Evolutionary conservation across 257 asterid species (phyloP).

Genomic region (Petunia axillaris): DNA sequence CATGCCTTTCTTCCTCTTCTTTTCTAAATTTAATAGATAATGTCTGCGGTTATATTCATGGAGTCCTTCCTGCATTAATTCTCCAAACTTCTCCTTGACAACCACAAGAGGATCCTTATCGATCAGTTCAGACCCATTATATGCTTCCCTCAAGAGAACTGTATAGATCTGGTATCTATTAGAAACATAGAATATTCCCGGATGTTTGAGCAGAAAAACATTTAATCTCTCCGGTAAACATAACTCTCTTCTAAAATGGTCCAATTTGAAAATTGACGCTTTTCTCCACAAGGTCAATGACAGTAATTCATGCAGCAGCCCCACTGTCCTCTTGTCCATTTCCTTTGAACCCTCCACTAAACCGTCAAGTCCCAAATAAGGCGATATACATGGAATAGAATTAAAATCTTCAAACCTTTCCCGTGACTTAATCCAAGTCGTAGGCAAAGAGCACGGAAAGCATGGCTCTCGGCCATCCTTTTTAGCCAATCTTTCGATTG

Average conservation of each 20-base stretch:
- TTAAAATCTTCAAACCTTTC: slow-evolving; percentile 80
- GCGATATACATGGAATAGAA: slow-evolving; percentile 76
- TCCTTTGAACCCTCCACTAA: slow-evolving; percentile 60
- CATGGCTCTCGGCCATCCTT: slow-evolving; percentile 54
- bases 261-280: slow-evolving; percentile 65
- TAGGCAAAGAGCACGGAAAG: slow-evolving; percentile 69
- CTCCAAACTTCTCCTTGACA: slow-evolving; percentile 89
- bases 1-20: slow-evolving; percentile 64
- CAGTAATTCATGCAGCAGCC: slow-evolving; percentile 75
- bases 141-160: slow-evolving; percentile 82
- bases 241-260: slow-evolving; percentile 81
- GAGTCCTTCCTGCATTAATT: slow-evolving; percentile 86
- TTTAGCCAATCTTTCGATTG: slow-evolving; percentile 56
- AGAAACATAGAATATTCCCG: slow-evolving; percentile 51
- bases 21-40: slow-evolving; percentile 66
- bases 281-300: slow-evolving; percentile 86
- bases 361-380: slow-evolving; percentile 46
- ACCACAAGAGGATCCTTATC: slow-evolving; percentile 82
- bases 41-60: slow-evolving; percentile 80
- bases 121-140: slow-evolving; percentile 63
- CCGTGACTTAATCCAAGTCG: slow-evolving; percentile 59
- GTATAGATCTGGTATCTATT: slow-evolving; percentile 51
- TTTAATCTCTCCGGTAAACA: slow-evolving; percentile 71
- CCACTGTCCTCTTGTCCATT: slow-evolving; percentile 73
- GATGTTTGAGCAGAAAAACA: slow-evolving; percentile 77